phyloP scores from a whole-genome alignment of 805 yeast genomes.

The Yarrowia bubula region DNA sequence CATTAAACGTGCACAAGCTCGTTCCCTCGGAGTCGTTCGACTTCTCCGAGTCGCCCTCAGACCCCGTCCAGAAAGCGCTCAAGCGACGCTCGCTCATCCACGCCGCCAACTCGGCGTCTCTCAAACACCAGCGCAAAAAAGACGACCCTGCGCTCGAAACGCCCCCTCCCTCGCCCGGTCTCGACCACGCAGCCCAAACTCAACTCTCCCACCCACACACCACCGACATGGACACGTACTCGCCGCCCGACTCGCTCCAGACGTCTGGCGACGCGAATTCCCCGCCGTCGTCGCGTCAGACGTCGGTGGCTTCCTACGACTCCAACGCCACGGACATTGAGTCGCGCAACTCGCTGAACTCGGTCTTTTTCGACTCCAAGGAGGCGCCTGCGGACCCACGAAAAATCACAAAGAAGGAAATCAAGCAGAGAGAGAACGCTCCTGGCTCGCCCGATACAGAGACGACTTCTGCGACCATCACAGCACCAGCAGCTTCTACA shows the following conservation, averaged over 20 bases:
- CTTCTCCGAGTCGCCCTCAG: constrained; percentile 23
- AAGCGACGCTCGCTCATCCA: constrained; percentile 12
- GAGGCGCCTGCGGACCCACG: constrained; percentile 27
- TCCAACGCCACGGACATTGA: constrained; percentile 22
- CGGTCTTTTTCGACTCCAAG: constrained; percentile 24
- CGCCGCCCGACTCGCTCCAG: constrained; percentile 21
- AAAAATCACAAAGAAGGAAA: constrained; percentile 16
- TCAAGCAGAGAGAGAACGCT: background rate
- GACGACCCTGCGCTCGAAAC: constrained; percentile 19
- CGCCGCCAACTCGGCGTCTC: constrained; percentile 4
- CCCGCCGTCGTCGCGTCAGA: constrained; percentile 12
- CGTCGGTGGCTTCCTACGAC: constrained; percentile 19
- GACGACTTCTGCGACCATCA: background rate
- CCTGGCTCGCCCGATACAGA: background rate
- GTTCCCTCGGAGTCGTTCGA: constrained; percentile 21
- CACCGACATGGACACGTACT: background rate
- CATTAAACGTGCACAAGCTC: constrained; percentile 21
- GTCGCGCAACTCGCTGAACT: constrained; percentile 18
- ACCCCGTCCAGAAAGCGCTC: constrained; percentile 12
- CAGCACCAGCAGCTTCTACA: background rate
- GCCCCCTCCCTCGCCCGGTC: constrained; percentile 19
- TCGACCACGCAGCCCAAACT: background rate
- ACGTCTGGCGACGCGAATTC: constrained; percentile 3
- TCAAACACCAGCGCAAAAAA: background rate
- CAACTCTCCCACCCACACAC: background rate